phyloP scores from a whole-genome alignment of 495 filamentous ascomycete species.

The Talaromyces wortmannii region DNA sequence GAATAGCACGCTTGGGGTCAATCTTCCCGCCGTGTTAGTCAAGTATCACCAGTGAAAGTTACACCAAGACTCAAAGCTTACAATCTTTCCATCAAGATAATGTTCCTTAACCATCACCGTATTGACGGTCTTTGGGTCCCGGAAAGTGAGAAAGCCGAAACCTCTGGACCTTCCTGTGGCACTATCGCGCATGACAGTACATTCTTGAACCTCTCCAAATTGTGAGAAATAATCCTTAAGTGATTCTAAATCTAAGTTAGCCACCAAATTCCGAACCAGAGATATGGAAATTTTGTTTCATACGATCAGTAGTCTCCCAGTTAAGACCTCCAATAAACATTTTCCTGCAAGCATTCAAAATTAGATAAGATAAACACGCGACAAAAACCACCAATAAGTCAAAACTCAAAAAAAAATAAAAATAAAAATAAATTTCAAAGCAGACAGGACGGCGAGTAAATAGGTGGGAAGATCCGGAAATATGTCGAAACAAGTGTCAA shows the following conservation, averaged over 20 bases:
- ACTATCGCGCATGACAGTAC: slow-evolving; percentile 96
- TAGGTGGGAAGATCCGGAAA: no score
- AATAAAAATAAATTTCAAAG: not conserved
- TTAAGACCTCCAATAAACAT: slow-evolving; percentile 99
- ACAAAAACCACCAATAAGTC: not conserved
- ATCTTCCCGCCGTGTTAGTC: slow-evolving; percentile 54
- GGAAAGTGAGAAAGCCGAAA: slow-evolving; percentile 97
- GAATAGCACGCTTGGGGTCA: slow-evolving; percentile 95
- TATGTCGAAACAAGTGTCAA: no score
- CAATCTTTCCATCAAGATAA: slow-evolving; percentile 95
- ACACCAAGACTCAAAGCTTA: slow-evolving; percentile 39
- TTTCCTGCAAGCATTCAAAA: slow-evolving; percentile 54
- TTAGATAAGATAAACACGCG: slow-evolving; percentile 10
- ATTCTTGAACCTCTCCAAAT: slow-evolving; percentile 95
- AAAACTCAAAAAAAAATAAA: not conserved
- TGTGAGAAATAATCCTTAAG: slow-evolving; percentile 98
- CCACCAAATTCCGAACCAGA: not conserved
- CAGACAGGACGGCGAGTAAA: no score
- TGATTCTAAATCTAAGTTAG: slow-evolving; percentile 59
- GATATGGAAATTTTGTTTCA: slow-evolving; percentile 13
- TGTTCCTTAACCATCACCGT: slow-evolving; percentile 99
- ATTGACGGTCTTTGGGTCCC: slow-evolving; percentile 93
- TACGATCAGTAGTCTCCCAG: slow-evolving; percentile 99
- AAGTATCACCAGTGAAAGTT: not conserved
- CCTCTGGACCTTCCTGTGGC: slow-evolving; percentile 89